These are phyloP conservation scores for Periglandula ipomoeae DNA, from an alignment of 2,329 filamentous ascomycete genomes.

Conservation along the genomic window DNA sequence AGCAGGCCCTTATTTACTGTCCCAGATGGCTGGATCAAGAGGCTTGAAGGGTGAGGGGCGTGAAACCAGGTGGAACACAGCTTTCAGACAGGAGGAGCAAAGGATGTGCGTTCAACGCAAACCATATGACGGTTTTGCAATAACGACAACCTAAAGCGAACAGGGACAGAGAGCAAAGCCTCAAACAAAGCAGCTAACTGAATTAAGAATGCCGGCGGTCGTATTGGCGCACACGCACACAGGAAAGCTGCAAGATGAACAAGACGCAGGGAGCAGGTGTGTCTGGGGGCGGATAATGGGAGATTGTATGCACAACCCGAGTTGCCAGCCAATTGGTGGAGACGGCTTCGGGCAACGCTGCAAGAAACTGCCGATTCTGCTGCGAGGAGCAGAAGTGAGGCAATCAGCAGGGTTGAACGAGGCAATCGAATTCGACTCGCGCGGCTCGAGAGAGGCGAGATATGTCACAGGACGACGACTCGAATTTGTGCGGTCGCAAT, in stretches of 20 bases:
- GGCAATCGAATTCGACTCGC: neutral
- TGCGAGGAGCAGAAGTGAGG: neutral
- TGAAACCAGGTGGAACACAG: slow-evolving; percentile 4
- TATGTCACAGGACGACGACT: neutral
- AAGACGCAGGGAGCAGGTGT: neutral
- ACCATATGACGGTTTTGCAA: neutral
- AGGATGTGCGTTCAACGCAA: neutral
- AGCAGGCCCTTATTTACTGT: slow-evolving; percentile 4
- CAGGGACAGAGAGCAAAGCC: neutral
- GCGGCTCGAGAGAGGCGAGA: neutral
- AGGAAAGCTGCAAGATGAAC: neutral
- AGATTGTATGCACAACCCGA: slow-evolving; percentile 1
- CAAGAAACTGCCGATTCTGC: slow-evolving; percentile 1
- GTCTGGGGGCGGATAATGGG: neutral
- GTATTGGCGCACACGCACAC: neutral
- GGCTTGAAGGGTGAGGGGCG: neutral
- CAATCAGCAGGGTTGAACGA: neutral
- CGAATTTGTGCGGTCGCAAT: neutral
- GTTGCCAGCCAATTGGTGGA: neutral
- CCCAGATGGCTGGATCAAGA: neutral
- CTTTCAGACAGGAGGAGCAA: neutral
- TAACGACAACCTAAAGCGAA: neutral
- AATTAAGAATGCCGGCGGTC: neutral
- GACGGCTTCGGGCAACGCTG: neutral
- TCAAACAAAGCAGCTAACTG: neutral